A percentile compares a stretch with the other conserved stretches of the same genome.
Evolutionary conservation across 2,329 filamentous ascomycete species (phyloP).

Genomic region (Trichoderma sp.): DNA sequence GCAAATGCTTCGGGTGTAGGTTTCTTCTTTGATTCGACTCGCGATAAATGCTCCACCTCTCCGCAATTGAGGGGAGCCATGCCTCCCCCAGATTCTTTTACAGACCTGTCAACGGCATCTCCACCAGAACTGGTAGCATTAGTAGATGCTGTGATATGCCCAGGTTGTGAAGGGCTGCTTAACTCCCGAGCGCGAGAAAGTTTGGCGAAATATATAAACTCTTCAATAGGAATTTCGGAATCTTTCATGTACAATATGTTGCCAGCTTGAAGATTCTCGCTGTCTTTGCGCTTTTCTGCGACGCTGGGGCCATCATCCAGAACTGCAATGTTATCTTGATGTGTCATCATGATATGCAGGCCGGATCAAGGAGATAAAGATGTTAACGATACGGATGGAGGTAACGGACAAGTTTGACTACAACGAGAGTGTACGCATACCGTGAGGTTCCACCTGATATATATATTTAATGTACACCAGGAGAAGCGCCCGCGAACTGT

Average conservation of each 20-base stretch:
- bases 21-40: not conserved
- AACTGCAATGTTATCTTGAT: not conserved
- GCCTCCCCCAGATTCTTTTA: not conserved
- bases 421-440: not conserved
- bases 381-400: not conserved
- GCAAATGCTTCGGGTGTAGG: not conserved
- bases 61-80: not conserved
- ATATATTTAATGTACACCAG: not conserved
- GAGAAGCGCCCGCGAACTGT: not conserved
- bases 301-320: not conserved
- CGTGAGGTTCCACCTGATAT: not conserved
- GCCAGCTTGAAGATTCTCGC: not conserved
- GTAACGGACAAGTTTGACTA: not conserved
- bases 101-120: not conserved
- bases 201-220: not conserved
- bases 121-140: not conserved
- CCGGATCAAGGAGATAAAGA: not conserved
- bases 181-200: not conserved
- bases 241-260: not conserved
- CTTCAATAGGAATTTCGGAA: not conserved
- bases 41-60: not conserved
- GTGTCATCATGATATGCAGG: not conserved
- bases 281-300: not conserved
- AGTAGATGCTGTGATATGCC: not conserved
- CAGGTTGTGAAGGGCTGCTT: not conserved